phyloP scores from a whole-genome alignment of 78 protist species.

The Goniomonas avonlea region DNA sequence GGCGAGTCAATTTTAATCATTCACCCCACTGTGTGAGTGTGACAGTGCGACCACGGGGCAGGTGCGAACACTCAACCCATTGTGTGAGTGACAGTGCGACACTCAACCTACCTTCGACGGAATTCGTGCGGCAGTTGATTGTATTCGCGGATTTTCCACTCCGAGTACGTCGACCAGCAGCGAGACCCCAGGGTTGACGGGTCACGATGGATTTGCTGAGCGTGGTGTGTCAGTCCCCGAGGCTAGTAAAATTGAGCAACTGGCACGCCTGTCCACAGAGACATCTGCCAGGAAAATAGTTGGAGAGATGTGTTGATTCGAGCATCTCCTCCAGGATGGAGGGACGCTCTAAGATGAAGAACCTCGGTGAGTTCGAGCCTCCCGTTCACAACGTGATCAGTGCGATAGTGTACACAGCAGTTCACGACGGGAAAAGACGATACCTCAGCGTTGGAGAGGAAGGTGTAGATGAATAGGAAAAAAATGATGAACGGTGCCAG shows the following conservation, averaged over 20 bases:
- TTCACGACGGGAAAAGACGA: neutral
- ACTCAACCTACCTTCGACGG: slow-evolving; percentile 20
- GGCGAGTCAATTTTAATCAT: too few relatives aligned
- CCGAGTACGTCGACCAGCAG: slow-evolving; percentile 69
- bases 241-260: neutral
- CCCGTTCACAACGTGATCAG: too few relatives aligned
- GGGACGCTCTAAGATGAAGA: too few relatives aligned
- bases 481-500: slow-evolving; percentile 66
- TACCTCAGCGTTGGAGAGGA: slow-evolving; percentile 64
- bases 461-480: slow-evolving; percentile 52
- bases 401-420: neutral
- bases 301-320: too few relatives aligned
- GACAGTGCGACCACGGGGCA: too few relatives aligned
- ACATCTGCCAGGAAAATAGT: neutral
- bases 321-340: too few relatives aligned
- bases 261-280: neutral
- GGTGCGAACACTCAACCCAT: too few relatives aligned
- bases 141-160: slow-evolving; percentile 71
- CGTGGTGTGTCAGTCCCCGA: too few relatives aligned
- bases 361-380: too few relatives aligned
- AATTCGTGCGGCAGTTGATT: slow-evolving; percentile 71
- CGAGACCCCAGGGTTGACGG: slow-evolving; percentile 60
- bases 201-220: slow-evolving; percentile 52
- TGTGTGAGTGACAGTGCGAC: too few relatives aligned
- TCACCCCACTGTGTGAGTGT: too few relatives aligned